Evolutionary conservation across 768 basidiomycete species (phyloP), one percentile per base, ranked within the genome.

Genomic region (Rickenella mellea): DNA sequence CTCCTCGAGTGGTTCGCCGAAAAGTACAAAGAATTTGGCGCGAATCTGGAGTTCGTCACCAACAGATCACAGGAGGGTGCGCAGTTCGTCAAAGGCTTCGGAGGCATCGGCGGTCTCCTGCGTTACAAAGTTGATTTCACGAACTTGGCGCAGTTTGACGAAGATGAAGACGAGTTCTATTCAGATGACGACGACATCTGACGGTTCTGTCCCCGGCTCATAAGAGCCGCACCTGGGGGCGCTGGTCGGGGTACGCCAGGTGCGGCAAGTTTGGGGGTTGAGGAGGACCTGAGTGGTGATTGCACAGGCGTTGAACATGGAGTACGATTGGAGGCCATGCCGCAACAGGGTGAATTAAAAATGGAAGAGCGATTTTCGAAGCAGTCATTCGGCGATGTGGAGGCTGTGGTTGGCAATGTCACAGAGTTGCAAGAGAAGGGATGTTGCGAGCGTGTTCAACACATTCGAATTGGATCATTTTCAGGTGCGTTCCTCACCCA

Each of bases 1-100:
- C 74, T 98, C 8, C 78, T 99, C 46, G 96, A 99, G 61, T 98
- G 96, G 96, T 91, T 98, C 60, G 83, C 96, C 33, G 96, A 98
- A 60, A 91, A 93, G 59, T 99, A 98, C 73, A 92, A 89, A 61
- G 90, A 94, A 30, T 98, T 97, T 57, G 96, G 94, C 48, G 89
- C 94, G 40, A 82, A 83, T 51, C 80, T 97, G 47, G 91, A 93
- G 67, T 97, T 98, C 58, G 81, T 98, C 32, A 94, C 93, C 49
- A 92, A 97, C 66, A 79, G 83, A 41, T 93, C 91, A 6, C 94
- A 97, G 60, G 94, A 99, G 60, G 94, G 94, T 25, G 87, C 89
- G 26, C 93, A 97, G 60, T 98, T 96, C 68, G 91, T 94, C 54
- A 94, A 93, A 61, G 94, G 94, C 30, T 98, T 99, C 54, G 94